Conservation (phyloP, 2,329 filamentous ascomycete genomes). For the Stagonosporopsis cucurbitacearum region DNA sequence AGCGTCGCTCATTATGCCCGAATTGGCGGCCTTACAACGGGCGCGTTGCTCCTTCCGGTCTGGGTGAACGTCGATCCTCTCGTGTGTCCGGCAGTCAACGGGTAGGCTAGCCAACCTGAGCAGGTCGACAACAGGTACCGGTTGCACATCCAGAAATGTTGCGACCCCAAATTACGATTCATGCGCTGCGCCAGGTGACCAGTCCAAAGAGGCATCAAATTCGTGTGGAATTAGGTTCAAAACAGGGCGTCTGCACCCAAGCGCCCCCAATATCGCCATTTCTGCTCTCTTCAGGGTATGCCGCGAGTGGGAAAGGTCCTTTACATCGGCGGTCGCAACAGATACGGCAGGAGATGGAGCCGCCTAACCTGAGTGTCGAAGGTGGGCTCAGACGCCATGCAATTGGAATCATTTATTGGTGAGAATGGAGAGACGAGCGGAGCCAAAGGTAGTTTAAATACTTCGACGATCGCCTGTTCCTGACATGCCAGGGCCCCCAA, state of each 20-base stretch:
- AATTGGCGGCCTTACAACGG: not conserved
- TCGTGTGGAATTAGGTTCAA: constrained; percentile 2
- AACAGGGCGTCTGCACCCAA: constrained; percentile 1
- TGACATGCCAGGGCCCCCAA: constrained; percentile 2
- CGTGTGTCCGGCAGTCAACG: constrained; percentile 10
- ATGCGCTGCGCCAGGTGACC: constrained; percentile 12
- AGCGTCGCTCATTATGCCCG: constrained; percentile 9
- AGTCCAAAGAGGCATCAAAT: not conserved
- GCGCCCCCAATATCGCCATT: constrained; percentile 9
- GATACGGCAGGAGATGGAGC: constrained; percentile 12
- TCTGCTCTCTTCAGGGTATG: constrained; percentile 13
- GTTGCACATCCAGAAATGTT: not conserved
- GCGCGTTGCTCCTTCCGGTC: constrained; percentile 11
- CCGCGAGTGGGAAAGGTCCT: not conserved
- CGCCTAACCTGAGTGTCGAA: not conserved
- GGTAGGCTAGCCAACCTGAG: constrained; percentile 13
- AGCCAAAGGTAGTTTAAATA: constrained; percentile 3
- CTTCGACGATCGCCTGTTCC: not conserved
- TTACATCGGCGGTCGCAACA: constrained; percentile 1
- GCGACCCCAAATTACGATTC: not conserved
- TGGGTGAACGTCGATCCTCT: constrained; percentile 16
- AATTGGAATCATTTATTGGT: not conserved
- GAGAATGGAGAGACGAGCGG: not conserved
- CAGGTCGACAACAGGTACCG: constrained; percentile 11
- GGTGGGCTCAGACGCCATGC: not conserved